phyloP scores from a whole-genome alignment of 345 rosid species.

The Erucastrum elatum region DNA sequence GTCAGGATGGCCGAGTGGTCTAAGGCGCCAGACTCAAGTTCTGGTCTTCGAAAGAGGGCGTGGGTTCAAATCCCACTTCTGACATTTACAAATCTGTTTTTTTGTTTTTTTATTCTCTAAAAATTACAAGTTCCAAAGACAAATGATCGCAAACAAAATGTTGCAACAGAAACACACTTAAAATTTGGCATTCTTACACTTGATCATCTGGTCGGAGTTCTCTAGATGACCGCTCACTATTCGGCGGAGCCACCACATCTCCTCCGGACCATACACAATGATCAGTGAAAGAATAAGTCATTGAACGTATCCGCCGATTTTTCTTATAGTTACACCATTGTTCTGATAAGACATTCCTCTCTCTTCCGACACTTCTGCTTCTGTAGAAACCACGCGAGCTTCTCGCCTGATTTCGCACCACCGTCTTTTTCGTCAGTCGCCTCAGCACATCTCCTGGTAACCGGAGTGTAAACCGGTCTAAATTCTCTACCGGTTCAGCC shows the following conservation, averaged over 20 bases:
- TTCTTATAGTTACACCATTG: conserved; percentile 23
- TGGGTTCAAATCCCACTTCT: conserved; percentile 30
- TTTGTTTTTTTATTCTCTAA: not conserved
- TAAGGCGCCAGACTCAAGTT: conserved; percentile 90
- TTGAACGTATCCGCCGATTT: conserved; percentile 38
- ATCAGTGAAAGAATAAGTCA: conserved; percentile 41
- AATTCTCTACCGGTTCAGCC: conserved; percentile 50
- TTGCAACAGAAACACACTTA: not conserved
- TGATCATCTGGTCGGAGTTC: conserved; percentile 35
- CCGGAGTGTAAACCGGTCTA: conserved; percentile 64
- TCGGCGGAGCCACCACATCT: conserved; percentile 35
- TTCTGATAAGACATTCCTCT: conserved; percentile 22
- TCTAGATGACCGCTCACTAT: conserved; percentile 40
- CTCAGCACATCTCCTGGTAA: conserved; percentile 56
- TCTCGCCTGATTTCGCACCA: conserved; percentile 46
- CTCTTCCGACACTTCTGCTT: conserved; percentile 45
- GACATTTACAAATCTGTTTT: not conserved
- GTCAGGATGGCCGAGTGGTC: conserved; percentile 94
- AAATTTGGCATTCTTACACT: not conserved
- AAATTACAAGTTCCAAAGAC: not conserved
- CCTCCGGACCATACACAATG: conserved; percentile 26
- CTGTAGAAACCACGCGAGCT: conserved; percentile 56
- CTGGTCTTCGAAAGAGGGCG: conserved; percentile 52
- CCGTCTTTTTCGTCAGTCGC: conserved; percentile 36
- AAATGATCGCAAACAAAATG: not conserved